Conservation (phyloP, 2,329 filamentous ascomycete species). For the Chrysosphaeria jannelii region DNA sequence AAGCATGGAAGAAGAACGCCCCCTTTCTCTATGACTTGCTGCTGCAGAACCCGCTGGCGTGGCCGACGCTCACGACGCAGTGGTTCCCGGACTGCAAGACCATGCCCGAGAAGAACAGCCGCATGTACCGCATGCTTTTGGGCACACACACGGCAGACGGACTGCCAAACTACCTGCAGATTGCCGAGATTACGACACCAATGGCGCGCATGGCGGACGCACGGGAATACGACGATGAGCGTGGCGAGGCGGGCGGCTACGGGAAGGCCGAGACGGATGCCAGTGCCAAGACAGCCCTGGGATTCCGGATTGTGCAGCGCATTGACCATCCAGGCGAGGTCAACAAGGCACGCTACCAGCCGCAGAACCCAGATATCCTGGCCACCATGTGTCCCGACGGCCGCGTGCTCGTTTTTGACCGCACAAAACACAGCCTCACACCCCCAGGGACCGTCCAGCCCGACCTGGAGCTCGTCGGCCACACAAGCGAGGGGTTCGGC, state of each 20-base stretch:
- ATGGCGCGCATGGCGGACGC: slow-evolving; percentile 45
- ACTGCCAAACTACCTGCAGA: slow-evolving; percentile 73
- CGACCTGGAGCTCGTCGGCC: slow-evolving; percentile 61
- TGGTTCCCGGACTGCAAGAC: slow-evolving; percentile 92
- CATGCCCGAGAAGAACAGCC: slow-evolving; percentile 62
- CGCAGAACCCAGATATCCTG: slow-evolving; percentile 89
- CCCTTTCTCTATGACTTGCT: slow-evolving; percentile 98
- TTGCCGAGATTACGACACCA: slow-evolving; percentile 79
- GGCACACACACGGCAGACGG: slow-evolving; percentile 82
- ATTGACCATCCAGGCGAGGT: slow-evolving; percentile 93
- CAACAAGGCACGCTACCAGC: slow-evolving; percentile 94
- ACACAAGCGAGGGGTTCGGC: slow-evolving; percentile 71
- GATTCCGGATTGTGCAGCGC: slow-evolving; percentile 70
- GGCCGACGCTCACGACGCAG: slow-evolving; percentile 90
- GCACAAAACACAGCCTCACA: slow-evolving; percentile 65
- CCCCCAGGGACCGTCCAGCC: slow-evolving; percentile 48
- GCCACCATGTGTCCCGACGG: slow-evolving; percentile 76
- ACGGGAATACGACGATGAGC: slow-evolving; percentile 69
- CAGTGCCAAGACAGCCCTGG: slow-evolving; percentile 1
- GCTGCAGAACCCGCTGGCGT: slow-evolving; percentile 77
- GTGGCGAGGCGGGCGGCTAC: slow-evolving; percentile 81
- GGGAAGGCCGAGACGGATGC: slow-evolving; percentile 21
- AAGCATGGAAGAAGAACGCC: slow-evolving; percentile 99
- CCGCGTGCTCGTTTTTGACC: slow-evolving; percentile 75
- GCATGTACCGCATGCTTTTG: slow-evolving; percentile 63